These are phyloP conservation scores for Metschnikowia corniflorae DNA, from an alignment of 805 yeast genomes.

Conservation along the genomic window DNA sequence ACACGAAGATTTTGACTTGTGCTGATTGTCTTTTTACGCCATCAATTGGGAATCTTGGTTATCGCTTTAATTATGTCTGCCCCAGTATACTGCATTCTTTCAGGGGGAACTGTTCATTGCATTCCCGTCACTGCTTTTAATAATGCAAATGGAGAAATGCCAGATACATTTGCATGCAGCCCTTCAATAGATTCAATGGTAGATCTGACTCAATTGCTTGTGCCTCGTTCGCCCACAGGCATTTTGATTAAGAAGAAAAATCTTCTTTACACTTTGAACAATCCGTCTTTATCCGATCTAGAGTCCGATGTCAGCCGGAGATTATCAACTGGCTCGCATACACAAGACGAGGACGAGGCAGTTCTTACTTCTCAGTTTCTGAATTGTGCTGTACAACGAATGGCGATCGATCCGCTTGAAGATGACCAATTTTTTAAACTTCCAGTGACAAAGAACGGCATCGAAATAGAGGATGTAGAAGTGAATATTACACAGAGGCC, in stretches of 20 bases:
- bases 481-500: too few relatives aligned
- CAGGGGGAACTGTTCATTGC: slow-evolving; percentile 26
- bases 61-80: slow-evolving; percentile 16
- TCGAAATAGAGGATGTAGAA: background rate
- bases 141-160: slow-evolving; percentile 8
- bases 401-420: too few relatives aligned
- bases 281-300: slow-evolving; percentile 36
- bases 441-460: background rate
- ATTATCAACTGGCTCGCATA: slow-evolving; percentile 10
- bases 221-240: slow-evolving; percentile 8
- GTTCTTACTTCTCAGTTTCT: background rate
- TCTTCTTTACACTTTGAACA: slow-evolving; percentile 33
- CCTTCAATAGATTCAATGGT: slow-evolving; percentile 10
- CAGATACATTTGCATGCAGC: slow-evolving; percentile 11
- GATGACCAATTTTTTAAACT: background rate
- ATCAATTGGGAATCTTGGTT: too few relatives aligned
- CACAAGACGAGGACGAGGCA: slow-evolving; percentile 14
- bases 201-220: slow-evolving; percentile 1
- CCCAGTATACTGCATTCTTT: slow-evolving; percentile 25
- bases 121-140: slow-evolving; percentile 23
- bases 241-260: slow-evolving; percentile 22
- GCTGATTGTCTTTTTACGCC: too few relatives aligned
- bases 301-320: slow-evolving; percentile 21
- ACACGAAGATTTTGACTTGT: too few relatives aligned
- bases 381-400: too few relatives aligned